phyloP scores from a whole-genome alignment of 2,329 filamentous ascomycete species.

The Colletotrichum simmondsii region DNA sequence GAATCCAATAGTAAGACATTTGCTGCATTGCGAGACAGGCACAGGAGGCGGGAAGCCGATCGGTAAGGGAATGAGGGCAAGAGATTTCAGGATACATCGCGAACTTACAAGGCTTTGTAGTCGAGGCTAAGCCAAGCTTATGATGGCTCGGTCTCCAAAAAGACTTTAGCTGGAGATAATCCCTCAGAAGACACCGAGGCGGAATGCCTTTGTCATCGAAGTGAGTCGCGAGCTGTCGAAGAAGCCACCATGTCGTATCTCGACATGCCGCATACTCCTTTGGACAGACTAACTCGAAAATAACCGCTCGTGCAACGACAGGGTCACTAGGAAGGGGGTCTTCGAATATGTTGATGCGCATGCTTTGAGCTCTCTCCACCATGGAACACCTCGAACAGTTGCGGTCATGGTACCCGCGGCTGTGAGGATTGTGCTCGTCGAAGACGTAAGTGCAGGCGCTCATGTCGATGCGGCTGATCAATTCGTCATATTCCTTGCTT shows the following conservation, averaged over 20 bases:
- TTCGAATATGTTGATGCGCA: conserved; percentile 52
- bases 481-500: conserved; percentile 43
- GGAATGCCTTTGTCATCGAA: conserved; percentile 28
- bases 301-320: conserved; percentile 44
- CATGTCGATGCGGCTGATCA: conserved; percentile 44
- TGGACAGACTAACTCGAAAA: conserved; percentile 55
- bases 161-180: conserved; percentile 38
- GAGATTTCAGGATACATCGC: no score
- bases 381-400: conserved; percentile 49
- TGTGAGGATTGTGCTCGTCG: conserved; percentile 35
- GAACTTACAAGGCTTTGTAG: conserved; percentile 44
- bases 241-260: conserved; percentile 52
- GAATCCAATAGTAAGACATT: not conserved
- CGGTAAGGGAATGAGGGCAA: not conserved
- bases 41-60: not conserved
- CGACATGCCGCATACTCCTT: conserved; percentile 49
- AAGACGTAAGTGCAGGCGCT: conserved; percentile 45
- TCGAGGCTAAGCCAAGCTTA: conserved; percentile 42
- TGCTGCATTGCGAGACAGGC: no score
- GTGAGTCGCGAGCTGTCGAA: conserved; percentile 42
- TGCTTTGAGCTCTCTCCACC: conserved; percentile 39
- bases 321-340: conserved; percentile 49
- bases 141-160: conserved; percentile 32
- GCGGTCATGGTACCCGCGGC: conserved; percentile 37
- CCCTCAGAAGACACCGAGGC: conserved; percentile 39